These are phyloP conservation scores for Paecilomyces fulvus DNA, from an alignment of 2,329 filamentous ascomycete genomes.

Conservation along the genomic window DNA sequence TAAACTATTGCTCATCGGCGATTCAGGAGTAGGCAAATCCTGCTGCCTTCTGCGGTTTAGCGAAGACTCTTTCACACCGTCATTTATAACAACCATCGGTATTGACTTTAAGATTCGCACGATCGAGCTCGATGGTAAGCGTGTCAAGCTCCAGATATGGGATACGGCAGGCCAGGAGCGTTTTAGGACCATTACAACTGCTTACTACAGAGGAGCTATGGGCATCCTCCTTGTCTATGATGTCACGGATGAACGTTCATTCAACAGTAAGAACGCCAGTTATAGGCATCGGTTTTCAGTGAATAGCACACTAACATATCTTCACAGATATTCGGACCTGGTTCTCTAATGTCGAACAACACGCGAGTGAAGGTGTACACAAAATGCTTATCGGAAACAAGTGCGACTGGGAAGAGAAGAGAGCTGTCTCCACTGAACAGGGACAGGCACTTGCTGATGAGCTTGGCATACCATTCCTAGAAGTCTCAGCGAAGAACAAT, in stretches of 20 bases:
- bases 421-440: conserved; percentile 83
- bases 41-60: conserved; percentile 95
- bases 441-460: conserved; percentile 92
- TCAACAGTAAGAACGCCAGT: conserved; percentile 66
- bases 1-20: conserved; percentile 92
- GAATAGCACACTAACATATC: conserved; percentile 7
- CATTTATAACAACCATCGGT: conserved; percentile 97
- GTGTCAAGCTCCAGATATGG: conserved; percentile 99
- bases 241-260: conserved; percentile 91
- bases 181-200: conserved; percentile 97
- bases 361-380: conserved; percentile 97
- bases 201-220: conserved; percentile 98
- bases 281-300: conserved; percentile 1
- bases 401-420: conserved; percentile 99
- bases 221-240: conserved; percentile 96
- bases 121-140: conserved; percentile 97
- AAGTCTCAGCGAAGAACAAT: conserved; percentile 97
- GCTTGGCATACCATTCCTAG: conserved; percentile 94
- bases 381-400: conserved; percentile 99
- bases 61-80: conserved; percentile 94
- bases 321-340: conserved; percentile 87
- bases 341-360: conserved; percentile 98
- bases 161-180: conserved; percentile 97
- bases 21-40: conserved; percentile 94
- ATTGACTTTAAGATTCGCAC: conserved; percentile 99